Conservation (phyloP, 768 basidiomycete genomes). For the Kwoniella shandongensis region DNA sequence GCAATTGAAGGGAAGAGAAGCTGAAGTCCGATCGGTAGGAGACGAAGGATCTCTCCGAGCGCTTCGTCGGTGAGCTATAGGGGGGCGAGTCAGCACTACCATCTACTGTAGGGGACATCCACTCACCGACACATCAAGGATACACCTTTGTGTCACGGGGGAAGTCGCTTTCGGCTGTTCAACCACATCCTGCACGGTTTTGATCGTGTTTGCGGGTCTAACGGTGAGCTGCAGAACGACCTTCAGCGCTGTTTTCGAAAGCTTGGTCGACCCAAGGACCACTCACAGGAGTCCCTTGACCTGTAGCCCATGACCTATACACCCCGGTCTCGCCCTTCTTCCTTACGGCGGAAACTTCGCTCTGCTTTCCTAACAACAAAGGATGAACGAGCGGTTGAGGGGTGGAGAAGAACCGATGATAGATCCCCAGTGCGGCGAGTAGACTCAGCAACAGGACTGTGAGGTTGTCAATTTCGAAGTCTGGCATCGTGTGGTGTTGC, state of each 20-base stretch:
- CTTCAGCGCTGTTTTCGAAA: neutral
- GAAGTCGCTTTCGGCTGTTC: constrained; percentile 13
- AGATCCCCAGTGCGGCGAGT: constrained; percentile 30
- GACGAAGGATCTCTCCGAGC: constrained; percentile 28
- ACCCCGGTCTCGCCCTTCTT: constrained; percentile 79
- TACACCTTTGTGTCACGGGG: constrained; percentile 20
- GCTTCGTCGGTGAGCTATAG: constrained; percentile 60
- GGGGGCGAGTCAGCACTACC: neutral
- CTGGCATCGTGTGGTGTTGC: constrained; percentile 13
- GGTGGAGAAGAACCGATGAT: constrained; percentile 38
- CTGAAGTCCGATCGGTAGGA: constrained; percentile 31
- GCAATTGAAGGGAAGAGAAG: constrained; percentile 74
- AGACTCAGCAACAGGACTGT: constrained; percentile 38
- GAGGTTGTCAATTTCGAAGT: constrained; percentile 43
- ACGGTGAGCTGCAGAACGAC: constrained; percentile 37
- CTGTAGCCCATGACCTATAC: constrained; percentile 82
- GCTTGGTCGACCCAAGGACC: neutral
- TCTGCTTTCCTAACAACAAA: constrained; percentile 87
- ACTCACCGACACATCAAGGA: constrained; percentile 37
- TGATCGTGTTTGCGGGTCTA: constrained; percentile 46
- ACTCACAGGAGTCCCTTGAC: constrained; percentile 62
- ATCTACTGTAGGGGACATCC: neutral
- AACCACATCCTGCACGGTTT: constrained; percentile 40
- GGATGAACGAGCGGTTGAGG: constrained; percentile 71
- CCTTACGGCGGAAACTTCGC: constrained; percentile 78